phyloP scores from a whole-genome alignment of 164 flowering plant genomes.

The Stephania japonica region DNA sequence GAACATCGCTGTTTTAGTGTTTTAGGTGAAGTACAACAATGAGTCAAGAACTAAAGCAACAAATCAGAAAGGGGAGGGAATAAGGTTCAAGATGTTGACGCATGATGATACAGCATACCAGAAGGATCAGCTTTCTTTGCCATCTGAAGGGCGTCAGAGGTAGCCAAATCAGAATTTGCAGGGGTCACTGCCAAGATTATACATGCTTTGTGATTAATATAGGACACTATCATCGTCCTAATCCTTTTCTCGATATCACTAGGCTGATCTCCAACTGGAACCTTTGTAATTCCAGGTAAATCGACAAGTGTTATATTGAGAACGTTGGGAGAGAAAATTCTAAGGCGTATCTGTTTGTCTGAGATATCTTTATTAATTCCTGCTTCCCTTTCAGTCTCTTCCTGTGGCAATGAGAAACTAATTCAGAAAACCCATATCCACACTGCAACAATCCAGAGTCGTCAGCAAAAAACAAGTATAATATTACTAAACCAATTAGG shows the following conservation, averaged over 20 bases:
- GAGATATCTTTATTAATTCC: slow-evolving; percentile 51
- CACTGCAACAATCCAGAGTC: background rate
- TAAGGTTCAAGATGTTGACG: background rate
- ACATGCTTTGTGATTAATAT: slow-evolving; percentile 32
- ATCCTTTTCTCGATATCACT: slow-evolving; percentile 44
- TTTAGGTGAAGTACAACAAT: background rate
- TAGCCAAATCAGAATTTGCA: slow-evolving; percentile 55
- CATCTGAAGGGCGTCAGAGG: slow-evolving; percentile 55
- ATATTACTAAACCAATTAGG: background rate
- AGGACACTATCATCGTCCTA: slow-evolving; percentile 44
- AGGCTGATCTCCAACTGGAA: slow-evolving; percentile 61
- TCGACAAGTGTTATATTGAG: slow-evolving; percentile 49
- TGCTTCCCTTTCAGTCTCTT: slow-evolving; percentile 50
- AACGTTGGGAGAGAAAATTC: slow-evolving; percentile 49
- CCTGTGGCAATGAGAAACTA: slow-evolving; percentile 23
- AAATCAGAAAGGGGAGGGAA: background rate
- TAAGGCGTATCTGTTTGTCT: slow-evolving; percentile 42
- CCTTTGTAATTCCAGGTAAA: slow-evolving; percentile 55
- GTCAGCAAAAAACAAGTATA: background rate
- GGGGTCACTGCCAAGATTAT: slow-evolving; percentile 54
- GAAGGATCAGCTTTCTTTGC: slow-evolving; percentile 45
- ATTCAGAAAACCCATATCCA: slow-evolving; percentile 1
- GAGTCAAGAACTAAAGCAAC: background rate
- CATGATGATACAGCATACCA: slow-evolving; percentile 25
- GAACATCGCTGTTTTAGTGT: background rate